These are phyloP conservation scores for Aureobasidium pullulans DNA, from an alignment of 2,329 filamentous ascomycete species.

Conservation along the genomic window DNA sequence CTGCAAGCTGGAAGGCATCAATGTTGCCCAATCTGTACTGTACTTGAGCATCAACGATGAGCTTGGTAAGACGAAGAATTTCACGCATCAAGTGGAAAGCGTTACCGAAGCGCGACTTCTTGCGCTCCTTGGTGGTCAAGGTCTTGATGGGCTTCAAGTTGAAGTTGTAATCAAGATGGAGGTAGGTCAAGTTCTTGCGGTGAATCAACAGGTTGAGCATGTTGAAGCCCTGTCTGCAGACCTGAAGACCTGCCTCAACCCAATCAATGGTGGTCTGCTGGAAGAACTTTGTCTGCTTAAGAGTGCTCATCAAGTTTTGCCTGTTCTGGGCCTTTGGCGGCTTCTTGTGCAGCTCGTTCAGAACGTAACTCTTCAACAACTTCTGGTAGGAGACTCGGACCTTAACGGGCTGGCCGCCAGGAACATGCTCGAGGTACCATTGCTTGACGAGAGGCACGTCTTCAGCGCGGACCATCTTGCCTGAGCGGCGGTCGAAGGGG, in stretches of 20 bases:
- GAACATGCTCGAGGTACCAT: constrained; percentile 96
- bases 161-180: constrained; percentile 99
- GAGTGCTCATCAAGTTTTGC: constrained; percentile 77
- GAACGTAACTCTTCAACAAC: constrained; percentile 86
- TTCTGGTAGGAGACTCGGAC: constrained; percentile 98
- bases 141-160: constrained; percentile 99
- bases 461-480: constrained; percentile 91
- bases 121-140: constrained; percentile 94
- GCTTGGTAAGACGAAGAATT: constrained; percentile 88
- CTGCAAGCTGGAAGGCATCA: constrained; percentile 95
- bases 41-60: constrained; percentile 97
- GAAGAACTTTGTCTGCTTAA: constrained; percentile 98
- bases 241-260: constrained; percentile 97
- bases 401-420: constrained; percentile 86
- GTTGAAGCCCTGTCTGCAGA: constrained; percentile 97
- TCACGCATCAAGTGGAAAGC: constrained; percentile 99
- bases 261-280: constrained; percentile 99
- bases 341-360: constrained; percentile 95
- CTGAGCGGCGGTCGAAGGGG: constrained; percentile 89
- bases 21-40: constrained; percentile 97
- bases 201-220: constrained; percentile 98
- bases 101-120: constrained; percentile 98
- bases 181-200: constrained; percentile 94
- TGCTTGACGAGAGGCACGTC: constrained; percentile 96
- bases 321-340: constrained; percentile 93